phyloP scores from a whole-genome alignment of 371 early-diverging fungal genomes.

The Mortierella sp. region DNA sequence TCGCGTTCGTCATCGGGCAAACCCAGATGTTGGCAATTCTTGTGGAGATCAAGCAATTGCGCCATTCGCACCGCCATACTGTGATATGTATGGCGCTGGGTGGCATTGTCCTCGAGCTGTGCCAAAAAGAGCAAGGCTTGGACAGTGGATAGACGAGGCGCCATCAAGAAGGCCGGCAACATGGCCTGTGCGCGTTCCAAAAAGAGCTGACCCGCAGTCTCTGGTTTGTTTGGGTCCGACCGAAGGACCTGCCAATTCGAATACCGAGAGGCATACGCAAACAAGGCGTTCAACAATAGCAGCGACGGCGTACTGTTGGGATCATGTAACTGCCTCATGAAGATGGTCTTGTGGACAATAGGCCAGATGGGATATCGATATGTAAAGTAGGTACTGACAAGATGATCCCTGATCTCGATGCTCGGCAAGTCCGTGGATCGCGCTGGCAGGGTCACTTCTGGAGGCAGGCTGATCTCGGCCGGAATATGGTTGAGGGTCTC shows the following conservation, averaged over 20 bases:
- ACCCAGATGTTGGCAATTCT: conserved; percentile 42
- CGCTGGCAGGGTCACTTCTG: conserved; percentile 42
- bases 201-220: conserved; percentile 55
- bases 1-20: conserved; percentile 48
- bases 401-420: conserved; percentile 47
- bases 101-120: conserved; percentile 50
- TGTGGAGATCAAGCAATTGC: conserved; percentile 45
- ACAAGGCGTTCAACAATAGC: conserved; percentile 49
- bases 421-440: conserved; percentile 51
- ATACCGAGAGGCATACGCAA: conserved; percentile 52
- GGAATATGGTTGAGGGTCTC: conserved; percentile 33
- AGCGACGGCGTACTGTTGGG: conserved; percentile 56
- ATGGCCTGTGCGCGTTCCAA: conserved; percentile 52
- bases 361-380: conserved; percentile 55
- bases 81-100: conserved; percentile 52
- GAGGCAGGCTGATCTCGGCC: conserved; percentile 42
- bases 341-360: conserved; percentile 54
- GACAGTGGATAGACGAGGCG: conserved; percentile 48
- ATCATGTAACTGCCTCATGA: conserved; percentile 49
- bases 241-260: conserved; percentile 49
- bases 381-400: conserved; percentile 51
- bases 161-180: conserved; percentile 51
- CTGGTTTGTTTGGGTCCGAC: conserved; percentile 48
- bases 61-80: conserved; percentile 54
- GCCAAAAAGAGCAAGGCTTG: conserved; percentile 47